These are phyloP conservation scores for Piromyces finnis DNA, from an alignment of 192 early-diverging fungal genomes.

Conservation along the genomic window DNA sequence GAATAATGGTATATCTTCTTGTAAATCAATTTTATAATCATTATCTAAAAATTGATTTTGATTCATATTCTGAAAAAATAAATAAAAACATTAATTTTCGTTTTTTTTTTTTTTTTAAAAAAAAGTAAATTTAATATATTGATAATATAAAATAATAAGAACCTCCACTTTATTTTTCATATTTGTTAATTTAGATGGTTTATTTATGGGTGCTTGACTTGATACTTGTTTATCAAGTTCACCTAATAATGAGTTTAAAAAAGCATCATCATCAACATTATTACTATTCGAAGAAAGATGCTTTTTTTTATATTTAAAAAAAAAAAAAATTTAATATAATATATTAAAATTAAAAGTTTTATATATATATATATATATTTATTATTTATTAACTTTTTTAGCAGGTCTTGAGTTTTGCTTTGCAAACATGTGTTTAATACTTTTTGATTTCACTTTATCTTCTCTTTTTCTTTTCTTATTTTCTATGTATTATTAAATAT, in stretches of 20 bases:
- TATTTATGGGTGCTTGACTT: background rate
- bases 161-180: too few species aligned
- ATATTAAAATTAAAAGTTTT: background rate
- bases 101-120: too few species aligned
- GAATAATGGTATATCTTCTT: too few species aligned
- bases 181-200: too few species aligned
- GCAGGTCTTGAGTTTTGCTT: background rate
- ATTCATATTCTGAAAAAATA: too few species aligned
- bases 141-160: too few species aligned
- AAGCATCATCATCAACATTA: conserved; percentile 8
- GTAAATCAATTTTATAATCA: too few species aligned
- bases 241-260: conserved; percentile 3
- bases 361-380: too few species aligned
- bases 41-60: too few species aligned
- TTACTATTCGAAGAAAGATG: background rate
- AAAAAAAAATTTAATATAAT: background rate
- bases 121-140: too few species aligned
- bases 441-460: background rate
- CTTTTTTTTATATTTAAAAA: too few species aligned
- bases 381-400: background rate
- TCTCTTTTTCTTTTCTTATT: background rate
- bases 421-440: background rate
- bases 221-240: conserved; percentile 2
- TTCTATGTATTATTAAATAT: background rate
- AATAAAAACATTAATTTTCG: too few species aligned